A percentile compares a stretch with the other conserved stretches of the same genome.
These are phyloP conservation scores for Colletotrichum simmondsii DNA, from an alignment of 2,329 filamentous ascomycete species.

Conservation along the genomic window DNA sequence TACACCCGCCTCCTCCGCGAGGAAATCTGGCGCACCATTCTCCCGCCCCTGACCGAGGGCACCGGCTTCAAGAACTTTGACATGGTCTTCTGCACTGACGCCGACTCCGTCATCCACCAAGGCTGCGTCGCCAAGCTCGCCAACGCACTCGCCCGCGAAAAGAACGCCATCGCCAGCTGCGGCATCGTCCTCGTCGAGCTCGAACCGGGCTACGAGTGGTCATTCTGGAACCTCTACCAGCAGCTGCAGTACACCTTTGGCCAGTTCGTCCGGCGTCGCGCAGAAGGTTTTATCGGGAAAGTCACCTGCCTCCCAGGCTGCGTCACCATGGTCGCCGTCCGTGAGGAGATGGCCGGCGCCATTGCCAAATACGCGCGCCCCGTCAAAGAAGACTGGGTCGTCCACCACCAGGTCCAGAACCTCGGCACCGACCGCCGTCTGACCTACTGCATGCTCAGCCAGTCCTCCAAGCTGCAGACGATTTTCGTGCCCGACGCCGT, in stretches of 20 bases:
- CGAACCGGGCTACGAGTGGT: conserved; percentile 10
- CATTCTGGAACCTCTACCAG: conserved; percentile 15
- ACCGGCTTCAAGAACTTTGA: conserved; percentile 5
- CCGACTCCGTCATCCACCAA: conserved; percentile 16
- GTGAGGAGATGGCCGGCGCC: conserved; percentile 6
- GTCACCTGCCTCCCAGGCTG: conserved; percentile 3
- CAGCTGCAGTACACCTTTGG: conserved; percentile 19
- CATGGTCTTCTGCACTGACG: conserved; percentile 20
- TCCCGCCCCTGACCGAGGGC: neutral
- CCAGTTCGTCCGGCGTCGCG: conserved; percentile 9
- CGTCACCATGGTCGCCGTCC: conserved; percentile 10
- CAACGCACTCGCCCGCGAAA: conserved; percentile 7
- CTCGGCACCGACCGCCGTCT: conserved; percentile 8
- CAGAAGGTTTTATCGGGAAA: conserved; percentile 6
- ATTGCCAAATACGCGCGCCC: conserved; percentile 4
- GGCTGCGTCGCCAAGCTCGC: conserved; percentile 16
- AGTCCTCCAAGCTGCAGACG: conserved; percentile 34
- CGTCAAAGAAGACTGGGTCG: neutral
- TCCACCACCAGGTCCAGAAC: conserved; percentile 5
- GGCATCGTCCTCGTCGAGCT: conserved; percentile 13
- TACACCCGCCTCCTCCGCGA: conserved; percentile 10
- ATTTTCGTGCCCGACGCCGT: conserved; percentile 46
- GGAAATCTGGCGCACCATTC: neutral
- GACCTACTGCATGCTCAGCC: conserved; percentile 18
- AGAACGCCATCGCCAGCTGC: conserved; percentile 2